Base-by-base conservation (phyloP, 805 yeast genomes). In the Saccharomycopsis vini region DNA sequence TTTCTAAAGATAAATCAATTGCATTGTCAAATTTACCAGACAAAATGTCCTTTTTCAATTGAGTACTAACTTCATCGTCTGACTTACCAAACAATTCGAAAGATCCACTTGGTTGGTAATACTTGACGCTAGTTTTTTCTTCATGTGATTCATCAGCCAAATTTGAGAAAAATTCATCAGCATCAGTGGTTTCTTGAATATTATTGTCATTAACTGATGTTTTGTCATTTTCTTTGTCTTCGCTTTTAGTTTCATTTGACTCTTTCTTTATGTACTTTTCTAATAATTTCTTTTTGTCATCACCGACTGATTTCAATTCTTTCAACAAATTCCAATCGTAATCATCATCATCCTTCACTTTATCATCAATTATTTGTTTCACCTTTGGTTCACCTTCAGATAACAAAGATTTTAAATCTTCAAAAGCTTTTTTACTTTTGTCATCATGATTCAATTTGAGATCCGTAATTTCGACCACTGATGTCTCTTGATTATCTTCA, bases 311-410 rank as follows among this genome's bases (percentile, higher is more conserved):
- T 6, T 33, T 38, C 41, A 81, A 61, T 45, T 72, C 68, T 47
- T 71, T 67, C 51, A 84, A 68, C 32, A 81, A 56, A 48, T 64
- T 66, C 92, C 92, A 84, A 57, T 84, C 94, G 20, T 72, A 62
- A 50, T 69, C 69, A 47, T 70, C 72, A 3, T 58, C 54, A 2
- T 58, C 63, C 47, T 66, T 68, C 2, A 55, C 47, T 4, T 67
- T 59, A 19, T 62, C 59, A 13, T 64, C 64, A 32, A 75, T 55
- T 52, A 79, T 77, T n/a, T 69, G 57, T 43, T 74, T 75, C 40
- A 82, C 73, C 30, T 84, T 67, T 5, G 69, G 61, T 32, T 62
- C 61, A 56, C 74, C 80, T 52, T 79, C 74, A 46, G 72, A 67
- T 4, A 69, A 54, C 7, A 41, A 24, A 6, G 35, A 10, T 2